These are phyloP conservation scores for Hyaloscypha hepaticicola DNA, from an alignment of 495 filamentous ascomycete genomes.

Conservation along the genomic window DNA sequence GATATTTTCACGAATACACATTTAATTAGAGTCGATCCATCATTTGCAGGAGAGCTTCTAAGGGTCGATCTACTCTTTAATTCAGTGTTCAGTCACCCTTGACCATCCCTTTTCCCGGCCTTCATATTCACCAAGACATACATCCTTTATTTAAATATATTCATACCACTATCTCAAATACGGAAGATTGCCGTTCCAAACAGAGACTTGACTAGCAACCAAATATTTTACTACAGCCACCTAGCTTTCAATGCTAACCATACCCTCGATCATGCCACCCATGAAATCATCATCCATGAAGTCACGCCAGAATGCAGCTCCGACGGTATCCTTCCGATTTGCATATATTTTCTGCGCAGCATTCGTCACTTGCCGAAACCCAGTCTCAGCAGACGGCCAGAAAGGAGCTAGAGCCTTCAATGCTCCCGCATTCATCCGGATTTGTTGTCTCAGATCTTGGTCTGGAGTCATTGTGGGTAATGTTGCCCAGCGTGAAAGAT, in stretches of 20 bases:
- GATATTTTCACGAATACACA: no score
- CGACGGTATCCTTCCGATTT: conserved; percentile 48
- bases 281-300: conserved; percentile 54
- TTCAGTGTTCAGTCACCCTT: no score
- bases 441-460: conserved; percentile 72
- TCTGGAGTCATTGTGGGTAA: conserved; percentile 47
- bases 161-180: no score
- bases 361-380: conserved; percentile 68
- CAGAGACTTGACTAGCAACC: no score
- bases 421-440: conserved; percentile 77
- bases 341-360: conserved; percentile 66
- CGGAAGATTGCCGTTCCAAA: no score
- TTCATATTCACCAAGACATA: no score
- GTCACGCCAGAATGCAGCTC: conserved; percentile 50
- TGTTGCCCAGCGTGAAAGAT: conserved; percentile 59
- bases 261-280: conserved; percentile 47
- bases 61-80: no score
- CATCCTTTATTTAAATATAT: no score
- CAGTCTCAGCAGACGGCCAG: conserved; percentile 73
- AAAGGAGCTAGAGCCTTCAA: conserved; percentile 68
- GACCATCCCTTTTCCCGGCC: no score
- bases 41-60: no score
- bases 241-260: neutral
- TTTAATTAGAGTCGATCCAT: no score
- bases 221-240: no score